A percentile compares a stretch with the other conserved stretches of the same genome.
Conservation (phyloP, 164 flowering plant species). For the Echeveria elegans region DNA sequence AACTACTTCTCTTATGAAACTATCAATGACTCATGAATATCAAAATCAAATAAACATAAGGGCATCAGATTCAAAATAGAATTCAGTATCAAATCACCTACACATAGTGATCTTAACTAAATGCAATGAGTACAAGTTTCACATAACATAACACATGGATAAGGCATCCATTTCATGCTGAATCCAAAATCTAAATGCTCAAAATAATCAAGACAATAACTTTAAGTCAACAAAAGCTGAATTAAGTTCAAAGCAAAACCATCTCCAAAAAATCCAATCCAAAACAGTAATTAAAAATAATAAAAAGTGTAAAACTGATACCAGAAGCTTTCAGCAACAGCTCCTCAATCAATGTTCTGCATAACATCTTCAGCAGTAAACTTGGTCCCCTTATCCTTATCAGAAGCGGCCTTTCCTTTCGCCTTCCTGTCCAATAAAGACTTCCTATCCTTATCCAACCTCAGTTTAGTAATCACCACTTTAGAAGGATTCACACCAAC, state of each 20-base stretch:
- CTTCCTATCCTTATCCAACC: conserved; percentile 73
- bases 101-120: too few relatives aligned
- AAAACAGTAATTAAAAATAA: background rate
- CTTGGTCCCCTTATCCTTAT: conserved; percentile 66
- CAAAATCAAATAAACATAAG: too few relatives aligned
- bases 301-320: background rate
- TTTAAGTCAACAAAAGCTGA: background rate
- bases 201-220: background rate
- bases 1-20: too few relatives aligned
- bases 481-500: conserved; percentile 70
- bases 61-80: too few relatives aligned
- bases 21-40: too few relatives aligned
- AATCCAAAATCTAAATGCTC: too few relatives aligned
- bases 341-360: conserved; percentile 36
- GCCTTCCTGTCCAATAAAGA: conserved; percentile 41
- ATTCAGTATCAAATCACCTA: too few relatives aligned
- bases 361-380: conserved; percentile 64
- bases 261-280: background rate
- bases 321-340: background rate
- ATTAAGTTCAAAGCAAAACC: background rate
- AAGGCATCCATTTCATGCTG: too few relatives aligned
- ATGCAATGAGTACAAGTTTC: too few relatives aligned
- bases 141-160: too few relatives aligned
- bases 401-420: conserved; percentile 9
- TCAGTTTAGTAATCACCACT: conserved; percentile 62